Evolutionary conservation across 2,329 filamentous ascomycete species (phyloP).

Genomic region (Fusarium sp.): DNA sequence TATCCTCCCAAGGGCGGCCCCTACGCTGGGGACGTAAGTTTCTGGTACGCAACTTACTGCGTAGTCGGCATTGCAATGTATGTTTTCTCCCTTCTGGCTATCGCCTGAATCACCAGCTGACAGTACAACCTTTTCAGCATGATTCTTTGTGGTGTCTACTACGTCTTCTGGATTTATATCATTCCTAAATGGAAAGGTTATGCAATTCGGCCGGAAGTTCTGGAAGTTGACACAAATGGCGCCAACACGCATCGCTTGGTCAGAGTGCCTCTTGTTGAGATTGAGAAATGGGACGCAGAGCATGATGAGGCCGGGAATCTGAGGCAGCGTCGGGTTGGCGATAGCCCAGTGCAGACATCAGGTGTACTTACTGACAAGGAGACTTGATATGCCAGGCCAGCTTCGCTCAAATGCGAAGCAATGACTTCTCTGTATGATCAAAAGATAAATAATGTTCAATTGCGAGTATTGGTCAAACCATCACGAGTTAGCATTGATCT

Average conservation of each 20-base stretch:
- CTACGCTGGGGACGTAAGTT: constrained; percentile 73
- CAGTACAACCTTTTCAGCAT: constrained; percentile 52
- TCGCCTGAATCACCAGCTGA: accelerated
- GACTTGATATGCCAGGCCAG: neutral
- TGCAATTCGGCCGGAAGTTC: constrained; percentile 64
- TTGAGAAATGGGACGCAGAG: constrained; percentile 67
- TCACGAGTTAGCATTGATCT: no score
- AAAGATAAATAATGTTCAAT: accelerated
- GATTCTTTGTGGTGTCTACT: constrained; percentile 67
- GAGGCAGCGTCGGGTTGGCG: neutral
- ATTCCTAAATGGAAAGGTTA: constrained; percentile 66
- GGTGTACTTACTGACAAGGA: neutral
- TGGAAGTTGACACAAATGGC: constrained; percentile 56
- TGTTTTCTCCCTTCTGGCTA: constrained; percentile 47
- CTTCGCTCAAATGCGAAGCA: accelerated
- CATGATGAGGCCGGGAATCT: constrained; percentile 62
- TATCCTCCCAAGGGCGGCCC: constrained; percentile 71
- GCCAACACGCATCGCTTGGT: constrained; percentile 61
- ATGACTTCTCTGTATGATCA: accelerated
- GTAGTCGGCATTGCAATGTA: constrained; percentile 73
- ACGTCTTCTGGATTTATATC: constrained; percentile 67
- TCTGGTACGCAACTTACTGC: constrained; percentile 80
- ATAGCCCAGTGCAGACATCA: neutral
- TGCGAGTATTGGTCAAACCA: accelerated
- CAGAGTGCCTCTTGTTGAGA: constrained; percentile 62